phyloP scores from a whole-genome alignment of 192 early-diverging fungal genomes.

The Chytriomyces confervae region DNA sequence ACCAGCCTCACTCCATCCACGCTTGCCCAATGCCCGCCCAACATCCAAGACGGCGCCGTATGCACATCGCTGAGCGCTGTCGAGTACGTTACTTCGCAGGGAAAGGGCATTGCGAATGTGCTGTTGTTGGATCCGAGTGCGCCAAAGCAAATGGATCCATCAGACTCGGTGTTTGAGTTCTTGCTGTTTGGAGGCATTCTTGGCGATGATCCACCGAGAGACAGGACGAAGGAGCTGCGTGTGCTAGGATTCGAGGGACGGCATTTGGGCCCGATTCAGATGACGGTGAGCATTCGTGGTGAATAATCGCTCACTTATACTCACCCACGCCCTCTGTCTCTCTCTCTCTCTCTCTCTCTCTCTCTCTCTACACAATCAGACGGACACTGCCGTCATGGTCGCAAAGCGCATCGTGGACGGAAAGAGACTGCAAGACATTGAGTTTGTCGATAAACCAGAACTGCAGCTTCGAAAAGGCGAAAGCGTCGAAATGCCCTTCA shows the following conservation, averaged over 20 bases:
- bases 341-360: neutral
- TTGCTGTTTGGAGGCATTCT: slow-evolving; percentile 83
- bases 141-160: slow-evolving; percentile 60
- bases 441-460: slow-evolving; percentile 76
- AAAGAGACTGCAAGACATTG: slow-evolving; percentile 65
- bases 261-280: slow-evolving; percentile 77
- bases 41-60: slow-evolving; percentile 44
- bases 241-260: slow-evolving; percentile 71
- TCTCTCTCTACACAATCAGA: slow-evolving; percentile 25
- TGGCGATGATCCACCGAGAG: slow-evolving; percentile 60
- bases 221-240: slow-evolving; percentile 63
- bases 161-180: slow-evolving; percentile 71
- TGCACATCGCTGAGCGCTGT: slow-evolving; percentile 41
- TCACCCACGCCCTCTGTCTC: neutral
- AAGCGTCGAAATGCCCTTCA: slow-evolving; percentile 78
- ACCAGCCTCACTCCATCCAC: slow-evolving; percentile 60
- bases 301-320: neutral
- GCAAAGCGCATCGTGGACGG: slow-evolving; percentile 70
- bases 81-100: slow-evolving; percentile 31
- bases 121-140: slow-evolving; percentile 75
- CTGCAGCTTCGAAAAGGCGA: slow-evolving; percentile 71
- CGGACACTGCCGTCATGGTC: slow-evolving; percentile 80
- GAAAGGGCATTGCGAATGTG: slow-evolving; percentile 58
- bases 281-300: slow-evolving; percentile 57
- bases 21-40: slow-evolving; percentile 43